phyloP scores from a whole-genome alignment of 2,329 filamentous ascomycete genomes.

The Malbranchea zuffiana region DNA sequence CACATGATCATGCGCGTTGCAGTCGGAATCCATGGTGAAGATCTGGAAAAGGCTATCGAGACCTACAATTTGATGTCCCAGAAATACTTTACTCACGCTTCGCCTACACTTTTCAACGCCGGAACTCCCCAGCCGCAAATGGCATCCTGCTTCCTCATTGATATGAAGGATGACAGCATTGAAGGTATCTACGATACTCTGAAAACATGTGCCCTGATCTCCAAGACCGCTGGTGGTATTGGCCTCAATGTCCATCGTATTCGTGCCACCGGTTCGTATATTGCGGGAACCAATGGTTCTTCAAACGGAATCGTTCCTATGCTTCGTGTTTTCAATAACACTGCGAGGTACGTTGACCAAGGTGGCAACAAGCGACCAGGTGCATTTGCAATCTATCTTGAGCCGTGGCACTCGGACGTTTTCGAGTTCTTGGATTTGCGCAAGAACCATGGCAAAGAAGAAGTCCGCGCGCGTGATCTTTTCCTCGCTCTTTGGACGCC shows the following conservation, averaged over 20 bases:
- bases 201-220: constrained; percentile 99
- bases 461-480: constrained; percentile 88
- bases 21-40: constrained; percentile 89
- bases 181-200: constrained; percentile 98
- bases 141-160: constrained; percentile 96
- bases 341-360: constrained; percentile 94
- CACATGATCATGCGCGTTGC: constrained; percentile 99
- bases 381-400: constrained; percentile 96
- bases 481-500: constrained; percentile 98
- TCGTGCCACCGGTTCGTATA: constrained; percentile 93
- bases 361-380: constrained; percentile 98
- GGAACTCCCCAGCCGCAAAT: constrained; percentile 90
- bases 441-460: constrained; percentile 99
- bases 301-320: constrained; percentile 97
- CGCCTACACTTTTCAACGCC: constrained; percentile 94
- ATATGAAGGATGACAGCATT: constrained; percentile 99
- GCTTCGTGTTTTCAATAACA: constrained; percentile 99
- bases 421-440: constrained; percentile 95
- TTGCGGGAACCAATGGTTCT: constrained; percentile 93
- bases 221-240: constrained; percentile 97
- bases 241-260: constrained; percentile 95
- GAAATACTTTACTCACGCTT: constrained; percentile 97
- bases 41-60: constrained; percentile 89
- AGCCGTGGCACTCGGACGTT: constrained; percentile 97
- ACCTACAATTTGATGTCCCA: constrained; percentile 98